Evolutionary conservation across 352 stramenopile species (phyloP), one percentile per base, ranked within the genome.

Genomic region (Pythium sp.): DNA sequence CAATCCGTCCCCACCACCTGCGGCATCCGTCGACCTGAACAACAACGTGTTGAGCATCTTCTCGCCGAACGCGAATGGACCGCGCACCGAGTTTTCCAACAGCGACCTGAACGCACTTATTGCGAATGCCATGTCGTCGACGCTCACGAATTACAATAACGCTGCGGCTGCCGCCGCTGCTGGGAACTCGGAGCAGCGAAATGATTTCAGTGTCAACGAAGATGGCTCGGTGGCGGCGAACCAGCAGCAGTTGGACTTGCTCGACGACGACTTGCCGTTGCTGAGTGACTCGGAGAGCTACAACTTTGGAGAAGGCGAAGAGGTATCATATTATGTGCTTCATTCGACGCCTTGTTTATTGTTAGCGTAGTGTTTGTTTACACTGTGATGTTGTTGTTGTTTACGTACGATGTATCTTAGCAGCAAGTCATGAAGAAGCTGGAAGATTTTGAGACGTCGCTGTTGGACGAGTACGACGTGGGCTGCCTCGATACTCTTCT

Each of bases 371-470:
- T 49, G 68, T 60, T 60, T 58, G 43, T 47, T 74, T 69, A 78
- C 78, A 47, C 41, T 55, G 51, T 67, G 22, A 55, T 68, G 58
- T 11, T 58, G 62, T 66, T 55, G 36, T 71, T 71, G 34, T n/a
- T 26, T 26, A 26, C 24, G 20, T 67, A 30, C 55, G 61, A 22
- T 65, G 68, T 61, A 47, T 55, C 74, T 69, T 80, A 90, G 81
- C 80, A 95, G 76, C 73, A 89, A 69, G 88, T 95, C 57, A 94
- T 95, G 86, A 90, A 90, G 73, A 93, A 91, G 66, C 75, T 95
- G 47, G 88, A 95, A 56, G 88, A 95, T 72, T 93, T 95, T 70
- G 88, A 95, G 65, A 84, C 86, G 55, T 94, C 86, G n/a, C 67
- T 95, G 51, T 73, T 95, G 34, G 84, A 95, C 56, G 88, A 95